Percentiles rank a stretch among this genome's conserved stretches.
Conservation (phyloP, 805 yeast genomes). For the Zygosaccharomyces gambellarensis region DNA sequence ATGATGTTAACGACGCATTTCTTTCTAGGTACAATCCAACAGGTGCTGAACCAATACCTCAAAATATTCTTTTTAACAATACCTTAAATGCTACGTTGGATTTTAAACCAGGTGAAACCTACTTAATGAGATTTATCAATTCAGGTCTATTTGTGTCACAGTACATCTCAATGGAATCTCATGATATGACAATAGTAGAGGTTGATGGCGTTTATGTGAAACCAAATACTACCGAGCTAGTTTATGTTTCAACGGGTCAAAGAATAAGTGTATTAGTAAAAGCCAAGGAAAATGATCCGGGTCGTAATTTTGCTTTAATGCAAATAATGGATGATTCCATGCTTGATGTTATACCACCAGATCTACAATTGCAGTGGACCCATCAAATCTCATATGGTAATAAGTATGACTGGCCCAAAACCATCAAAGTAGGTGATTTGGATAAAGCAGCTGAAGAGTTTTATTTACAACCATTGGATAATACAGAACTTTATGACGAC, state of each 20-base stretch:
- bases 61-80: conserved; percentile 60
- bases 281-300: conserved; percentile 41
- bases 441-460: conserved; percentile 33
- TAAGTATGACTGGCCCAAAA: conserved; percentile 28
- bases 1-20: conserved; percentile 44
- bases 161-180: conserved; percentile 62
- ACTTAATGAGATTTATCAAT: conserved; percentile 59
- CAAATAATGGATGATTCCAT: conserved; percentile 57
- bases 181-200: conserved; percentile 65
- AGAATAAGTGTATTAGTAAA: conserved; percentile 65
- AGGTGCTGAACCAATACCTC: conserved; percentile 81
- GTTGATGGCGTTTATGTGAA: conserved; percentile 68
- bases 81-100: conserved; percentile 50
- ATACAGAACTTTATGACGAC: conserved; percentile 45
- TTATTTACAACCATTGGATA: conserved; percentile 41
- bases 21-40: conserved; percentile 69
- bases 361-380: conserved; percentile 50
- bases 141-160: conserved; percentile 73
- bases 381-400: conserved; percentile 51
- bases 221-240: conserved; percentile 49
- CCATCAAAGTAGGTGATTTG: conserved; percentile 23
- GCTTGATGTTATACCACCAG: conserved; percentile 65
- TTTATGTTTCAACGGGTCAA: conserved; percentile 76
- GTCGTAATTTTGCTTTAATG: conserved; percentile 55
- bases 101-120: conserved; percentile 57